phyloP scores from a whole-genome alignment of 805 yeast species.

The Phaffomyces opuntiae region DNA sequence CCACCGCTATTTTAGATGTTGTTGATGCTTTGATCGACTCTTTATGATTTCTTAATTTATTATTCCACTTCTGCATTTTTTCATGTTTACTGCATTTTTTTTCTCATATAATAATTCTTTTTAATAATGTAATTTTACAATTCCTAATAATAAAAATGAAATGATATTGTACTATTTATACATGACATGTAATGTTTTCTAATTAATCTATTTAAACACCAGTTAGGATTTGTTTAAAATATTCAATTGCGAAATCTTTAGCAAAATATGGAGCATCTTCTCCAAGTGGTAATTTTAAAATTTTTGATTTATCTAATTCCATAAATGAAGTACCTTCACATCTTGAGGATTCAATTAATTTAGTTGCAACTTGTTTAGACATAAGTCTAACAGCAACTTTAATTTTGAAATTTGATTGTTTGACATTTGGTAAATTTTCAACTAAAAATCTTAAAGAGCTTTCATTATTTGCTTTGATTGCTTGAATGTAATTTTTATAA shows the following conservation, averaged over 20 bases:
- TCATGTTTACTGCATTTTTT: neutral
- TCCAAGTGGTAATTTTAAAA: constrained; percentile 36
- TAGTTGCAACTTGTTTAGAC: constrained; percentile 35
- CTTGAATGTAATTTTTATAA: constrained; percentile 42
- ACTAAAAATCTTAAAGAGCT: constrained; percentile 33
- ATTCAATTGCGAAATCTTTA: constrained; percentile 6
- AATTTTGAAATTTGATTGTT: constrained; percentile 28
- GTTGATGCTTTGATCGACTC: constrained; percentile 64
- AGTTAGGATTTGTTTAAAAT: constrained; percentile 5
- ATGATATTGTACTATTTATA: too few species aligned
- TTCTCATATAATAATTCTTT: neutral
- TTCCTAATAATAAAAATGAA: neutral
- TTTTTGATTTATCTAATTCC: constrained; percentile 25
- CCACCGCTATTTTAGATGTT: constrained; percentile 76
- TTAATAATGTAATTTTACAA: neutral
- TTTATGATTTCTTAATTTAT: neutral
- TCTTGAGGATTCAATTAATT: constrained; percentile 9
- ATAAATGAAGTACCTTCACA: constrained; percentile 10
- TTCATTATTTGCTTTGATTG: constrained; percentile 22
- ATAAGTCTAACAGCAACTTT: constrained; percentile 49
- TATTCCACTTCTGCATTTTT: neutral
- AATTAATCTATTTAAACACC: constrained; percentile 1
- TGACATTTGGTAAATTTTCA: constrained; percentile 37
- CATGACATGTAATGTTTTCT: too few species aligned
- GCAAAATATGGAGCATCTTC: constrained; percentile 24